Evolutionary conservation across 306 rosid species (phyloP), one percentile per base, ranked within the genome.

Genomic region (Trifolium repens): DNA sequence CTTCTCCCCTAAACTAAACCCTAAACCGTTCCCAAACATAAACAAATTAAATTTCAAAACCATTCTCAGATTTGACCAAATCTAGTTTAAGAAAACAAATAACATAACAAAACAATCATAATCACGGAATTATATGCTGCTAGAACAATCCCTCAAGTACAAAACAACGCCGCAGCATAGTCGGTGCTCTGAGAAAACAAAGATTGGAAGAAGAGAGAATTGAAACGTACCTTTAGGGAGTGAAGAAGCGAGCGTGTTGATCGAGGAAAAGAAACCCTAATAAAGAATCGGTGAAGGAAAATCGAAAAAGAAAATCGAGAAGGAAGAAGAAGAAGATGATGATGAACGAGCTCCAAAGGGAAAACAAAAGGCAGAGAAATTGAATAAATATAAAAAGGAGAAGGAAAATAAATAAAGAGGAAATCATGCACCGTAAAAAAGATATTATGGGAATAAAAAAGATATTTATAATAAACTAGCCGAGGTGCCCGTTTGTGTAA

Each of bases 261-360:
- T 55, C 13, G 43, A 65, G 4, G 67, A 75, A 54, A 19, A 11
- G 7, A 75, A 85, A 85, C 85, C 85, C 88, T 81, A 78, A 71
- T 0, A 55, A 16, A 5, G 46, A 69, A 49, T 37, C 14, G 58
- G 65, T 13, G 69, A 42, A 40, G 49, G 60, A 76, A 42, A 34
- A 12, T 9, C 65, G 34, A 35, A 26, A 11, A 50, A 22, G 55
- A 34, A 46, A 81, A 76, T 71, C 37, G 22, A 69, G 79, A 78
- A 39, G 16, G 67, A 65, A 4, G 73, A 64, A 8, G 57, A 61
- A 37, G 71, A 22, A 22, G 24, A 22, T 22, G 60, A 50, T 12
- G 72, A 52, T 9, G 53, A 50, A 50, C 12, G 27, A 57, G 63
- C n/a, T 57, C n/a, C 34, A 10, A 57, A 57, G 8, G 24, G 35